Conservation (phyloP, 106 monocot genomes). For the Alisma plantagoaquatica region DNA sequence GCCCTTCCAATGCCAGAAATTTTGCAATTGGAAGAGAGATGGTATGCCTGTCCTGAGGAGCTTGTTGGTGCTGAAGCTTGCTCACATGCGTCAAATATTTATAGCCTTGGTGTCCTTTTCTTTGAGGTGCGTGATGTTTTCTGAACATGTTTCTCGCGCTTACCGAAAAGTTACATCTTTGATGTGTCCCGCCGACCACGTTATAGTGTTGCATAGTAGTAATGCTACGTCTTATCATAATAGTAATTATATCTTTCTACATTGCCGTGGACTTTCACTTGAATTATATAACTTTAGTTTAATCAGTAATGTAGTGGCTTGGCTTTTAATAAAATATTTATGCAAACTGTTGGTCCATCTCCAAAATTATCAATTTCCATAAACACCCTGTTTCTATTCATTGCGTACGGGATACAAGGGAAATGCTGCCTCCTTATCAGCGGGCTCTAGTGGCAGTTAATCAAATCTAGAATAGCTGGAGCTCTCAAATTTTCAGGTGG, state of each 20-base stretch:
- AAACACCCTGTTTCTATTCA: no score
- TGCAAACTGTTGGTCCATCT: background rate
- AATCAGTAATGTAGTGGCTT: background rate
- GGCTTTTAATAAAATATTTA: background rate
- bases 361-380: no score
- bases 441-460: no score
- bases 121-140: slow-evolving; percentile 97
- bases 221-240: no score
- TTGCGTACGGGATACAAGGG: no score
- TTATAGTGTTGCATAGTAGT: no score
- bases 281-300: background rate
- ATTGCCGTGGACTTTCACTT: background rate
- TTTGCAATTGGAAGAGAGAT: slow-evolving; percentile 58
- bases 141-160: no score
- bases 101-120: slow-evolving; percentile 84
- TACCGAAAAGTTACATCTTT: background rate
- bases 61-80: slow-evolving; percentile 14
- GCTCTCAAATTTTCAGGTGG: no score
- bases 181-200: slow-evolving; percentile 1
- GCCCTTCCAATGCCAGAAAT: no score
- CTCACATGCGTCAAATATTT: slow-evolving; percentile 56
- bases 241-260: no score
- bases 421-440: no score
- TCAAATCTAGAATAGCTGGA: no score
- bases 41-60: slow-evolving; percentile 91